A percentile compares a stretch with the other conserved stretches of the same genome.
Evolutionary conservation across 2,329 filamentous ascomycete species (phyloP).

Genomic region (Botrytis cinerea): DNA sequence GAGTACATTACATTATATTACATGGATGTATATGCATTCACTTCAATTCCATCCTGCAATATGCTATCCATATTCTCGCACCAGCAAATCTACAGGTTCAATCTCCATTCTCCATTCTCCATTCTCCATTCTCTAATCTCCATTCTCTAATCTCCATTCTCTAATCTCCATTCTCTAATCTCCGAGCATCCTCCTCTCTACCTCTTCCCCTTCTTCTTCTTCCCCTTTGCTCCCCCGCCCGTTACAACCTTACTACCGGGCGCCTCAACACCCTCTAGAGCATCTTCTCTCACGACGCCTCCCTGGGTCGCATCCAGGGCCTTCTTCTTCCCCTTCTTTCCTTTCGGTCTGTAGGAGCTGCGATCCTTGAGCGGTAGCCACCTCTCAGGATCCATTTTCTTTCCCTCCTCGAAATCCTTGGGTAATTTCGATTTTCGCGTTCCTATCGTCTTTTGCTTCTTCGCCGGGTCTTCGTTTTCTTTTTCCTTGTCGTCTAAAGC

Average conservation of each 20-base stretch:
- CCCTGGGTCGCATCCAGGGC: constrained; percentile 80
- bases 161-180: neutral
- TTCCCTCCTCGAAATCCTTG: constrained; percentile 73
- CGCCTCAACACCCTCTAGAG: constrained; percentile 64
- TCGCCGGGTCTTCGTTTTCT: constrained; percentile 56
- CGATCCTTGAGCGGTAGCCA: constrained; percentile 92
- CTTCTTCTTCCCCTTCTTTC: constrained; percentile 87
- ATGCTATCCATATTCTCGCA: neutral
- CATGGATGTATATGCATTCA: neutral
- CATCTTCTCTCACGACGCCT: constrained; percentile 74
- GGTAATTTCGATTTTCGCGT: constrained; percentile 63
- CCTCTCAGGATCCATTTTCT: constrained; percentile 83
- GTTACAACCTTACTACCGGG: constrained; percentile 66
- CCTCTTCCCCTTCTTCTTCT: constrained; percentile 49
- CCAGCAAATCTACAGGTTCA: no score
- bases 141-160: no score
- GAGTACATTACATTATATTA: neutral
- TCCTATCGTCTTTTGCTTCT: constrained; percentile 10
- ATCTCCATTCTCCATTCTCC: neutral
- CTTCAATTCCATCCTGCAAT: neutral
- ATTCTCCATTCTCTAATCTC: no score
- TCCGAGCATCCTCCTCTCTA: neutral
- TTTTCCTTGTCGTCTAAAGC: constrained; percentile 44
- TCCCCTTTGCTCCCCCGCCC: constrained; percentile 39
- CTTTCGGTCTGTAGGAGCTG: constrained; percentile 85